These are phyloP conservation scores for Arthrinium puccinioides DNA, from an alignment of 2,329 filamentous ascomycete species.

Conservation along the genomic window DNA sequence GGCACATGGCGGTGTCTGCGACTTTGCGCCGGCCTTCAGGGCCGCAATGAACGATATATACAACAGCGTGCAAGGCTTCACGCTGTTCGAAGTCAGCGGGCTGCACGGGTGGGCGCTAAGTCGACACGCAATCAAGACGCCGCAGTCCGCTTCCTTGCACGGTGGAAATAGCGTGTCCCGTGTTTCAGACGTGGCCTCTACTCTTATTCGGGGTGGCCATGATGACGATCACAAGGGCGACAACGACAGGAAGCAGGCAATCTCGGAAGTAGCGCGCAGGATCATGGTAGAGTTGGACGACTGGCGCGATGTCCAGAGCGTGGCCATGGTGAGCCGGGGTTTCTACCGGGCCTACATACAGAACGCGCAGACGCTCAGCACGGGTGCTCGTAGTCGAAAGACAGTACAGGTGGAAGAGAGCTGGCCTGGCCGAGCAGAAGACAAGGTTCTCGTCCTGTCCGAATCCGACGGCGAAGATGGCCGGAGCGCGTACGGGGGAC, in stretches of 20 bases:
- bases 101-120: conserved; percentile 43
- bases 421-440: background rate
- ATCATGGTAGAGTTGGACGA: conserved; percentile 32
- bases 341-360: conserved; percentile 39
- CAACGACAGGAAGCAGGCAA: background rate
- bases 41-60: conserved; percentile 41
- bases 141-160: conserved; percentile 18
- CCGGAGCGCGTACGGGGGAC: background rate
- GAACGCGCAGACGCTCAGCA: conserved; percentile 31
- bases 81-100: conserved; percentile 40
- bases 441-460: background rate
- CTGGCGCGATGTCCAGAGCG: conserved; percentile 33
- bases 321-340: conserved; percentile 31
- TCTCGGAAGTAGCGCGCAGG: conserved; percentile 27
- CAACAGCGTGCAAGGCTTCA: conserved; percentile 41
- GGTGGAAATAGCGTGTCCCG: background rate
- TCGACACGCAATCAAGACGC: conserved; percentile 27
- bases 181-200: background rate
- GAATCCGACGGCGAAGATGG: background rate
- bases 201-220: background rate
- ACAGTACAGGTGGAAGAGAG: background rate
- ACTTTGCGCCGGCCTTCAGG: conserved; percentile 40
- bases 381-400: conserved; percentile 5
- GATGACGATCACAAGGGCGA: no score
- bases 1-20: conserved; percentile 35